Conservation (phyloP, 768 basidiomycete genomes). For the Mycena chlorophos region DNA sequence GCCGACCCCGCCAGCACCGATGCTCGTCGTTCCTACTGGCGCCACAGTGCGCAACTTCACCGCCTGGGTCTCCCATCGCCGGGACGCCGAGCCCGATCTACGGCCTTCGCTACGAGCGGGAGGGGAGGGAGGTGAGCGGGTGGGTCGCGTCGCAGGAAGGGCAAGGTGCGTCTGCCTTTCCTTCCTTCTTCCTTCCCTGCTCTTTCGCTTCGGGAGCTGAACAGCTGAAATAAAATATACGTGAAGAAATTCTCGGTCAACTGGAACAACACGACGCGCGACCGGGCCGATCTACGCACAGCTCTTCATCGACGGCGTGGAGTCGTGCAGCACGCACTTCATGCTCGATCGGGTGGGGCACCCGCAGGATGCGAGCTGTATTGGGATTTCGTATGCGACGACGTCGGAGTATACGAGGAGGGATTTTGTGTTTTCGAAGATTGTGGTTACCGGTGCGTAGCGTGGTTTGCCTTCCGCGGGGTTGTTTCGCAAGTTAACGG, state of each 20-base stretch:
- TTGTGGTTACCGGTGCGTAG: constrained; percentile 27
- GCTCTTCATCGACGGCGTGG: constrained; percentile 27
- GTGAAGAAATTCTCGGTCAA: constrained; percentile 27
- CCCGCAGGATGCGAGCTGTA: constrained; percentile 14
- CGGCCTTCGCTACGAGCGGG: constrained; percentile 3
- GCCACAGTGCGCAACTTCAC: too few species aligned
- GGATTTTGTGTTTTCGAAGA: constrained; percentile 33
- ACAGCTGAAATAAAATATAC: too few species aligned
- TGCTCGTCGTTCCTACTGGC: too few species aligned
- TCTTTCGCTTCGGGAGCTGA: not conserved
- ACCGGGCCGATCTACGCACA: constrained; percentile 19
- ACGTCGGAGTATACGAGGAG: constrained; percentile 32
- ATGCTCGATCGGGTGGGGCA: constrained; percentile 21
- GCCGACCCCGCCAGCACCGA: too few species aligned
- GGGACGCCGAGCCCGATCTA: constrained; percentile 15
- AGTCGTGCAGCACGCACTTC: constrained; percentile 25
- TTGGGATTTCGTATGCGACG: constrained; percentile 28
- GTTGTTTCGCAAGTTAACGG: not conserved
- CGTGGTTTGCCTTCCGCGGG: not conserved
- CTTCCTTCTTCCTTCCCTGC: too few species aligned
- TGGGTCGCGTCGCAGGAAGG: constrained; percentile 28
- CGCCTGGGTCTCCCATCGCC: constrained; percentile 27
- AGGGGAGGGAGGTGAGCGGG: constrained; percentile 14
- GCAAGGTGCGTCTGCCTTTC: constrained; percentile 24
- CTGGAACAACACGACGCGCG: constrained; percentile 23